Conservation (phyloP, 2,329 filamentous ascomycete species). For the Sclerotinia sclerotiorum region DNA sequence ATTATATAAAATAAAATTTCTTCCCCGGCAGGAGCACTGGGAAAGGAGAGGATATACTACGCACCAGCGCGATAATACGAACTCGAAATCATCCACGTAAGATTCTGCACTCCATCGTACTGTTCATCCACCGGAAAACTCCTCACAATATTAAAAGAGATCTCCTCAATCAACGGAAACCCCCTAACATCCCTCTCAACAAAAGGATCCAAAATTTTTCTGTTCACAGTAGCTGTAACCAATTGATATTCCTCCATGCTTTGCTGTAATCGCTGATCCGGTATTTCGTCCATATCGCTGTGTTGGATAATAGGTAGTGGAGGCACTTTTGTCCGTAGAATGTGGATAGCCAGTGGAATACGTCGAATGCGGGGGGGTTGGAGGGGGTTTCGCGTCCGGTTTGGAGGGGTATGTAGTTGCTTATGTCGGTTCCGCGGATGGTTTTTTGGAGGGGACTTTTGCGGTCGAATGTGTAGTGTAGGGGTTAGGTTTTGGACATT, state of each 20-base stretch:
- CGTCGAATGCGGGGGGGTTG: not conserved
- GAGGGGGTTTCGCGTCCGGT: not conserved
- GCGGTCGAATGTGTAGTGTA: not conserved
- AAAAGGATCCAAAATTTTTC: not conserved
- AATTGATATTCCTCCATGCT: not conserved
- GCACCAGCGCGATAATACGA: not conserved
- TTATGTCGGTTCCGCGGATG: not conserved
- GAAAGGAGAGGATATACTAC: too few relatives aligned
- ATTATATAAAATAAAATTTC: too few relatives aligned
- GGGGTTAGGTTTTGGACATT: not conserved
- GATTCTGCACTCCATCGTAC: not conserved
- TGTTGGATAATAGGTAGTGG: too few relatives aligned
- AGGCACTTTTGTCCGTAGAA: slow-evolving; percentile 4
- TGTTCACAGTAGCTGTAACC: not conserved
- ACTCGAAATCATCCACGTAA: not conserved
- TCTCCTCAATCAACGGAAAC: not conserved
- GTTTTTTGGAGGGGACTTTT: rapidly evolving
- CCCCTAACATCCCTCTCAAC: not conserved
- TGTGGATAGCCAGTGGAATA: not conserved
- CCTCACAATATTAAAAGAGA: not conserved
- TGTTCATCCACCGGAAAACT: not conserved
- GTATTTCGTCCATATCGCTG: not conserved
- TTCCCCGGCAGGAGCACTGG: not conserved
- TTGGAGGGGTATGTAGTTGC: slow-evolving; percentile 2
- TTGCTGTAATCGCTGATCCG: not conserved